phyloP scores from a whole-genome alignment of 1,284 basidiomycete species.

The Trichosporon inkin region DNA sequence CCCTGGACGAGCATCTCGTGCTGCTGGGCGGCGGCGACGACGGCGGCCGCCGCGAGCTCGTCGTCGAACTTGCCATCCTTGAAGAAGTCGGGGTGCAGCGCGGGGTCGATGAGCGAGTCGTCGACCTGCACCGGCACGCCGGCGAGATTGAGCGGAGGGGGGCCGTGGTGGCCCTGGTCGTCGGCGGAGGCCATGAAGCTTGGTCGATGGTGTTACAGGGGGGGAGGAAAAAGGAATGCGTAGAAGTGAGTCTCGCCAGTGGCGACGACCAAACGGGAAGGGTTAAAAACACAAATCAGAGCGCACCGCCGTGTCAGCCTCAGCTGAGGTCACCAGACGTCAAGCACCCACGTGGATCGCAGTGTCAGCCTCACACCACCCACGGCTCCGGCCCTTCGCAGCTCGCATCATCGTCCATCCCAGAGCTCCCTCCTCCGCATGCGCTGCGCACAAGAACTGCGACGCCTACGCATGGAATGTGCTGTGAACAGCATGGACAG shows the following conservation, averaged over 20 bases:
- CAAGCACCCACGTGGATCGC: neutral
- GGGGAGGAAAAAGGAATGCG: constrained; percentile 10
- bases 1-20: constrained; percentile 7
- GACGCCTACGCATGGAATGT: no score
- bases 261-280: constrained; percentile 3
- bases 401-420: no score
- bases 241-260: constrained; percentile 4
- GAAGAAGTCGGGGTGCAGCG: constrained; percentile 20
- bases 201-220: neutral
- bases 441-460: neutral
- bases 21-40: constrained; percentile 21
- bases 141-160: constrained; percentile 25
- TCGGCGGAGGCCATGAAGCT: constrained; percentile 8
- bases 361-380: neutral
- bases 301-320: neutral
- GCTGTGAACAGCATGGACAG: no score
- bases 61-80: constrained; percentile 24
- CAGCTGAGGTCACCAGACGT: neutral
- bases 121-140: constrained; percentile 19
- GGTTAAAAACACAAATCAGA: neutral
- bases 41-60: constrained; percentile 20
- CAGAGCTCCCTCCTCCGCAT: neutral
- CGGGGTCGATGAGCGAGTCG: constrained; percentile 23
- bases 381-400: neutral
- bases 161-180: constrained; percentile 7